phyloP scores from a whole-genome alignment of 768 basidiomycete genomes.

The Boletus rex-veris region DNA sequence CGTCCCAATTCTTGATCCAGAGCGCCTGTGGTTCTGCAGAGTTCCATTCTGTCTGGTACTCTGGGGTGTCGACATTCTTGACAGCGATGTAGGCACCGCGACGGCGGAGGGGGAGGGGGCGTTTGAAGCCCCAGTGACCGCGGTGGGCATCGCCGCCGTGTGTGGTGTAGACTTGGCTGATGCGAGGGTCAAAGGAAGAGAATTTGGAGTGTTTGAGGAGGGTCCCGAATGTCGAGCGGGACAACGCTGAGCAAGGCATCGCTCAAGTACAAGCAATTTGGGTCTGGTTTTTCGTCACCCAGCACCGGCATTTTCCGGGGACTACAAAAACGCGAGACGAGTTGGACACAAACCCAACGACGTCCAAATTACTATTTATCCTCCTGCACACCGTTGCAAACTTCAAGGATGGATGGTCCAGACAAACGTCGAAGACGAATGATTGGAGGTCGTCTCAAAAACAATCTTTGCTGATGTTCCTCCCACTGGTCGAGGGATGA shows the following conservation, averaged over 20 bases:
- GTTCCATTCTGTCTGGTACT: constrained; percentile 78
- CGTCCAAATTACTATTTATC: constrained; percentile 81
- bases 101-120: constrained; percentile 66
- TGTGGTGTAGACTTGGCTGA: constrained; percentile 75
- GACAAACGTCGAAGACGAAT: constrained; percentile 80
- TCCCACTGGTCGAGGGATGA: constrained; percentile 87
- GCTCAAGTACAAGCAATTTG: constrained; percentile 1
- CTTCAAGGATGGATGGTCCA: constrained; percentile 73
- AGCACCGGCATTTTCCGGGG: constrained; percentile 25
- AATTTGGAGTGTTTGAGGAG: constrained; percentile 82
- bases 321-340: constrained; percentile 28
- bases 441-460: constrained; percentile 60
- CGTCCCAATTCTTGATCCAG: constrained; percentile 65
- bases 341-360: constrained; percentile 41
- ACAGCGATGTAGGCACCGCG: constrained; percentile 65
- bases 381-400: constrained; percentile 38
- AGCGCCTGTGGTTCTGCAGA: constrained; percentile 62
- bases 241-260: constrained; percentile 11
- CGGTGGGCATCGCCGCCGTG: constrained; percentile 66
- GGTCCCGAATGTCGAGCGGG: constrained; percentile 68
- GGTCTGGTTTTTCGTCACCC: no score
- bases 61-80: constrained; percentile 62
- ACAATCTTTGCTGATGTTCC: constrained; percentile 89
- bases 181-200: constrained; percentile 70
- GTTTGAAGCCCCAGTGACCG: constrained; percentile 85